Evolutionary conservation across 495 filamentous ascomycete species (phyloP), one percentile per base, ranked within the genome.

Genomic region (Penicillium maclennaniae): DNA sequence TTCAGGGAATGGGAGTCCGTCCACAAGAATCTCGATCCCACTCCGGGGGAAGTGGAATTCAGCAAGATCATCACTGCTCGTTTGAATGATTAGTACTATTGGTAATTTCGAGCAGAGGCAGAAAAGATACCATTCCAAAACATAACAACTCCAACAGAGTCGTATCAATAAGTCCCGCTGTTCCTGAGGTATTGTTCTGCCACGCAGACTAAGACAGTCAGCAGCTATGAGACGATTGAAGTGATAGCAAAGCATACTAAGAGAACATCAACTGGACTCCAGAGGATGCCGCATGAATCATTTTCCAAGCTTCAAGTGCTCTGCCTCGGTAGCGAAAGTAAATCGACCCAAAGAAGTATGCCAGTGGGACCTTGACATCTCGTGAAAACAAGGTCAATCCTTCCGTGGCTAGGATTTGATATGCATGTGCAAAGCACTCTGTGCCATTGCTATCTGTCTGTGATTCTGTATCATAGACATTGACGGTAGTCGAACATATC

Each of bases 11-110:
- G 37, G 43, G 19, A 56, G 23, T 40, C 38, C 28, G 36, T 62
- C 59, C 1, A 59, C 52, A 8, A 62, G 51, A 10, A 47, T 19
- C 38, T 62, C 55, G 23, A 62, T 59, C 9, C 49, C 48, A 21
- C 55, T 62, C 17, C 55, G 45, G 43, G 55, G 59, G 36, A 59
- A 58, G 38, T 59, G 48, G 16, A 62, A 62, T 12, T 62, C 59
- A 8, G 59, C 59, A 0, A 59, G 52, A 26, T 62, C 59, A 16
- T 62, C 59, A 42, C 59, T 59, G 17, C 12, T 17, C 19, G 5
- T 25, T 23, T 2, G 4, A 3, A 21, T 21, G 1, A 1, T 19
- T 31, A 31, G 6, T 25, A 19, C 16, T 10, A 20, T 21, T 2
- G 4, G 6, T 23, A 43, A 43, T 1, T 4, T 1, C 17, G 15